These are phyloP conservation scores for Colletotrichum lini DNA, from an alignment of 2,329 filamentous ascomycete genomes.

Conservation along the genomic window DNA sequence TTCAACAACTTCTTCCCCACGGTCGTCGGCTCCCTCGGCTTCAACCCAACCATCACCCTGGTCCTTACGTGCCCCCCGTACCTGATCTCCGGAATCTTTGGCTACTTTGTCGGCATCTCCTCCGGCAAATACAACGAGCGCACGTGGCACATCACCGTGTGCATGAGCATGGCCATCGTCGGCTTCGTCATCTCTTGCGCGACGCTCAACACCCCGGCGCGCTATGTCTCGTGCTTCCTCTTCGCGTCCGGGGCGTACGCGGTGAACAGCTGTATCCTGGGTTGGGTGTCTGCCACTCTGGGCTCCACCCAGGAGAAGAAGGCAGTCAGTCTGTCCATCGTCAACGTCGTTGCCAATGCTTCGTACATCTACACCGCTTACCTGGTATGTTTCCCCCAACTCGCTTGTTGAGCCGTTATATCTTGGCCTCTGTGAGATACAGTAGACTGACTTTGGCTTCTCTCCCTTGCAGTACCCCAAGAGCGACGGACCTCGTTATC, in stretches of 20 bases:
- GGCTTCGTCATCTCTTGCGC: conserved; percentile 55
- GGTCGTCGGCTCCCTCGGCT: conserved; percentile 52
- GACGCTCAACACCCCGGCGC: conserved; percentile 49
- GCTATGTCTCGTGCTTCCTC: conserved; percentile 54
- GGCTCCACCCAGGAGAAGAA: conserved; percentile 62
- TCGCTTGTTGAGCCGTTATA: not conserved
- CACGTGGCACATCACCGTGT: conserved; percentile 56
- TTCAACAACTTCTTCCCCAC: conserved; percentile 51
- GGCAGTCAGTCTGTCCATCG: conserved; percentile 57
- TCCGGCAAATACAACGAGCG: conserved; percentile 60
- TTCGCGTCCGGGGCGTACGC: conserved; percentile 54
- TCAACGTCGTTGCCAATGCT: conserved; percentile 60
- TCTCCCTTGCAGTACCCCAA: conserved; percentile 51
- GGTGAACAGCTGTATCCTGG: conserved; percentile 55
- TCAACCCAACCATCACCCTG: conserved; percentile 55
- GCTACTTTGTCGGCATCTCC: conserved; percentile 58
- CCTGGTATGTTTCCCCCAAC: conserved; percentile 43
- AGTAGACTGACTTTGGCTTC: not conserved
- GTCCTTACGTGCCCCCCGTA: conserved; percentile 65
- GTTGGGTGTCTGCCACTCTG: conserved; percentile 58
- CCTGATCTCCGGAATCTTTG: conserved; percentile 58
- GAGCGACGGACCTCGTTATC: conserved; percentile 57
- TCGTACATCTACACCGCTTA: conserved; percentile 63
- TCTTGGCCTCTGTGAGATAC: not conserved
- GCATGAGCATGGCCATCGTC: conserved; percentile 55